Percentiles rank a stretch among this genome's conserved stretches.
phyloP scores from a whole-genome alignment of 495 filamentous ascomycete genomes.

The Terfezia boudieri region DNA sequence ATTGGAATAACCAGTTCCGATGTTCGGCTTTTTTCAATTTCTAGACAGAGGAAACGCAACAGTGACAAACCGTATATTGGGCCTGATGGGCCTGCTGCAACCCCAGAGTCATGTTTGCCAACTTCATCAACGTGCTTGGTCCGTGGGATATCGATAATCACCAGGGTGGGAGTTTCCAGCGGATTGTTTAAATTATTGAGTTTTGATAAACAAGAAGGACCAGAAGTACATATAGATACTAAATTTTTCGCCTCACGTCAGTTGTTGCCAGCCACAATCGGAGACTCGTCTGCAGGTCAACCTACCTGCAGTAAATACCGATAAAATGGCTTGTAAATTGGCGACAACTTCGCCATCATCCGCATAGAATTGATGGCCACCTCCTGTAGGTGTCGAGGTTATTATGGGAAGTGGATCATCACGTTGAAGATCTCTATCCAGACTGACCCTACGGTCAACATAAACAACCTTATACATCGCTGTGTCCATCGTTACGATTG shows the following conservation, averaged over 20 bases:
- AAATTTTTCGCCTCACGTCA: background rate
- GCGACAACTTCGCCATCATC: constrained; percentile 29
- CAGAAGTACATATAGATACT: constrained; percentile 57
- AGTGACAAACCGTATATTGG: constrained; percentile 46
- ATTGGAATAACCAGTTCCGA: constrained; percentile 57
- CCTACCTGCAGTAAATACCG: constrained; percentile 34
- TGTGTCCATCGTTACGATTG: constrained; percentile 9
- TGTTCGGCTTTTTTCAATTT: constrained; percentile 44
- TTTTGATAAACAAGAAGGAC: constrained; percentile 45
- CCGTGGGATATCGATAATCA: constrained; percentile 48
- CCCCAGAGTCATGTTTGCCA: constrained; percentile 17
- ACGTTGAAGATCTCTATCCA: constrained; percentile 28
- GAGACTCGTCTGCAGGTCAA: background rate
- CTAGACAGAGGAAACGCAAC: constrained; percentile 42
- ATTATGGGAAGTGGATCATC: constrained; percentile 10
- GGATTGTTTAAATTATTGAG: constrained; percentile 43
- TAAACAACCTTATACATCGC: constrained; percentile 55
- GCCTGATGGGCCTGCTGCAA: constrained; percentile 19
- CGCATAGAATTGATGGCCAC: constrained; percentile 18
- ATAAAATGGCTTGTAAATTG: constrained; percentile 29
- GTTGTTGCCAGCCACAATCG: no score
- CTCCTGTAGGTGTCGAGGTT: constrained; percentile 8
- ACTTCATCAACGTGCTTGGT: constrained; percentile 26
- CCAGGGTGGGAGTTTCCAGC: constrained; percentile 38
- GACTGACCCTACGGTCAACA: constrained; percentile 49